Evolutionary conservation across 495 filamentous ascomycete genomes (phyloP).

Genomic region (Jackrogersella minutella): DNA sequence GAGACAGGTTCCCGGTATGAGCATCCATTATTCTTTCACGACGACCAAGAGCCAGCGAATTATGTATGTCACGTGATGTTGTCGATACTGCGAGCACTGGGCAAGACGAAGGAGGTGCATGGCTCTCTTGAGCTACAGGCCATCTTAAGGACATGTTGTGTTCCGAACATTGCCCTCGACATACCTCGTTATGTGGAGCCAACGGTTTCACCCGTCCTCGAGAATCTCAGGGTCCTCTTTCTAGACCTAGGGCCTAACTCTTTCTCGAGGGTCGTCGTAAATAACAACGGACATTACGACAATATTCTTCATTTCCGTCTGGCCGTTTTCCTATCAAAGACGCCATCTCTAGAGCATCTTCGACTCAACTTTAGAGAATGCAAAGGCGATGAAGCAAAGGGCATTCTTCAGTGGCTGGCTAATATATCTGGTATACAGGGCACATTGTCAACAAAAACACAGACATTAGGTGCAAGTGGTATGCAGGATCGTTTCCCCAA

Average conservation of each 20-base stretch:
- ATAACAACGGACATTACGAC: neutral
- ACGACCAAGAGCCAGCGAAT: neutral
- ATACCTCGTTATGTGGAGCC: slow-evolving; percentile 45
- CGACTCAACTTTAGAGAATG: slow-evolving; percentile 43
- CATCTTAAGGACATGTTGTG: slow-evolving; percentile 37
- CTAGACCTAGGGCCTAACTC: slow-evolving; percentile 40
- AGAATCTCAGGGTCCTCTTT: slow-evolving; percentile 48
- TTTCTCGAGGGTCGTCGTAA: neutral
- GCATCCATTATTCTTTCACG: neutral
- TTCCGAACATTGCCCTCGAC: slow-evolving; percentile 45
- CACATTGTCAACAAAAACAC: neutral
- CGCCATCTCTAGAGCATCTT: slow-evolving; percentile 42
- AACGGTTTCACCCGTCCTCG: slow-evolving; percentile 41
- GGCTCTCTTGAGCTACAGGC: slow-evolving; percentile 48
- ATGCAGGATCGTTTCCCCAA: slow-evolving; percentile 8
- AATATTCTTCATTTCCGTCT: slow-evolving; percentile 17
- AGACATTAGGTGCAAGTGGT: neutral
- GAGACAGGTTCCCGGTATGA: slow-evolving; percentile 19
- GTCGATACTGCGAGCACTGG: slow-evolving; percentile 45
- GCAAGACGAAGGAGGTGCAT: slow-evolving; percentile 28
- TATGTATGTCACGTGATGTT: slow-evolving; percentile 36
- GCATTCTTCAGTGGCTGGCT: slow-evolving; percentile 38
- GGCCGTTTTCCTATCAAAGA: slow-evolving; percentile 38
- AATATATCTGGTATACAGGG: neutral
- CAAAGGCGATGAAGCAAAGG: neutral